These are phyloP conservation scores for Scolecobasidium constrictum DNA, from an alignment of 2,329 filamentous ascomycete species.

Conservation along the genomic window DNA sequence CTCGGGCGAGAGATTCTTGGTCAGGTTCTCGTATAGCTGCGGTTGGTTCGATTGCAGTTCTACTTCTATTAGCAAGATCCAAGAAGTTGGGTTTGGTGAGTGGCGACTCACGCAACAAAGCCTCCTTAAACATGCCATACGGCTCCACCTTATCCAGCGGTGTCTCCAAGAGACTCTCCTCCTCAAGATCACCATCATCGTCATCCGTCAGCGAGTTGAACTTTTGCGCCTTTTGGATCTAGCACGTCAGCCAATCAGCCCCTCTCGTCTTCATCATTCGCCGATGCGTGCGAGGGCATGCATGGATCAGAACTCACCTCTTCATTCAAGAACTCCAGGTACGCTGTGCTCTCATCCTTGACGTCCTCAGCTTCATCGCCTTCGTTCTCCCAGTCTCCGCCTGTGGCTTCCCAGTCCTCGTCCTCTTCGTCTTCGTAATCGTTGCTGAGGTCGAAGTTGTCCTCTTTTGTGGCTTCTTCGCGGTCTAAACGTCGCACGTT, in stretches of 20 bases:
- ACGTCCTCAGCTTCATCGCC: slow-evolving; percentile 56
- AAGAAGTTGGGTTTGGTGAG: neutral
- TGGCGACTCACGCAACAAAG: slow-evolving; percentile 75
- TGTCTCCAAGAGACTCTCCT: slow-evolving; percentile 85
- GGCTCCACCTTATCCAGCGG: slow-evolving; percentile 92
- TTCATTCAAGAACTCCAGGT: slow-evolving; percentile 90
- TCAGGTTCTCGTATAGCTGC: slow-evolving; percentile 73
- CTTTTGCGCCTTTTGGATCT: slow-evolving; percentile 54
- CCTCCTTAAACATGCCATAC: slow-evolving; percentile 76
- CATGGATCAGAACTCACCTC: slow-evolving; percentile 49
- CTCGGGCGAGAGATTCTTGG: slow-evolving; percentile 64
- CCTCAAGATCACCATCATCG: slow-evolving; percentile 83
- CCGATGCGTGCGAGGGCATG: neutral
- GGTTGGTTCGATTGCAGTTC: slow-evolving; percentile 86
- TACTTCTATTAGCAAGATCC: slow-evolving; percentile 30
- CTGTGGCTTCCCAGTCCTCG: slow-evolving; percentile 66
- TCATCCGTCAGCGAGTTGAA: slow-evolving; percentile 64
- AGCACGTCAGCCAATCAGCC: too few species aligned
- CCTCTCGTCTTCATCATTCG: neutral
- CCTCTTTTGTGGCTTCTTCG: slow-evolving; percentile 75
- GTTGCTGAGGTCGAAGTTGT: slow-evolving; percentile 70
- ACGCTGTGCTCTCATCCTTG: slow-evolving; percentile 85
- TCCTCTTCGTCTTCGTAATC: slow-evolving; percentile 62
- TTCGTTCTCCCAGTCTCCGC: slow-evolving; percentile 55
- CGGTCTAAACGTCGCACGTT: slow-evolving; percentile 46